Percentiles rank a stretch among this genome's conserved stretches.
These are phyloP conservation scores for Talaromyces sp. DNA, from an alignment of 2,329 filamentous ascomycete genomes.

Conservation along the genomic window DNA sequence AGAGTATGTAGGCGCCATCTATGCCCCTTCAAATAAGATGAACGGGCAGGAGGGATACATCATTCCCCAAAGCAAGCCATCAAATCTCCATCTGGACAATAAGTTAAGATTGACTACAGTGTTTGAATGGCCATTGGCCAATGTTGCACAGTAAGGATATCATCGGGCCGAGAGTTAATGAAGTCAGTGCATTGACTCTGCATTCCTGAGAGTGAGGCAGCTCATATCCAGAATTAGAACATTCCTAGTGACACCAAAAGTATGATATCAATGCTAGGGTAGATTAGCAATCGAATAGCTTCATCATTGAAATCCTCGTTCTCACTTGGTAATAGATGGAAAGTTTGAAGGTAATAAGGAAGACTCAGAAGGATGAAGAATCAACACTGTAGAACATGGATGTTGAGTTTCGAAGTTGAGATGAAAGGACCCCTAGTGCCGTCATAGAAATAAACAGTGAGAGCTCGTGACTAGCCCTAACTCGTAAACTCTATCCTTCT, in stretches of 20 bases:
- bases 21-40: background rate
- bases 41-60: background rate
- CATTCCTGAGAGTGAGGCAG: constrained; percentile 5
- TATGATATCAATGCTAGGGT: constrained; percentile 1
- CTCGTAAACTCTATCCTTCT: too few species aligned
- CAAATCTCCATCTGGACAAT: background rate
- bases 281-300: background rate
- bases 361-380: background rate
- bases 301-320: background rate
- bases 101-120: background rate
- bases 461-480: background rate
- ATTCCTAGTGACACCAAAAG: constrained; percentile 9
- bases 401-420: background rate
- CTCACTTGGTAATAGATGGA: background rate
- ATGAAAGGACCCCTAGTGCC: background rate
- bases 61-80: constrained; percentile 1
- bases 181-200: constrained; percentile 3
- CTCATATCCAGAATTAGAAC: constrained; percentile 3
- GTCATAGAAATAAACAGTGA: background rate
- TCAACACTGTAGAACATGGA: background rate
- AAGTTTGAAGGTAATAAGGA: too few species aligned
- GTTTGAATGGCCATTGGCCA: background rate
- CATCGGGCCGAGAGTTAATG: background rate
- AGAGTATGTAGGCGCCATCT: background rate
- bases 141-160: constrained; percentile 9